These are phyloP conservation scores for Boechera stricta DNA, from an alignment of 345 rosid genomes.

Conservation along the genomic window DNA sequence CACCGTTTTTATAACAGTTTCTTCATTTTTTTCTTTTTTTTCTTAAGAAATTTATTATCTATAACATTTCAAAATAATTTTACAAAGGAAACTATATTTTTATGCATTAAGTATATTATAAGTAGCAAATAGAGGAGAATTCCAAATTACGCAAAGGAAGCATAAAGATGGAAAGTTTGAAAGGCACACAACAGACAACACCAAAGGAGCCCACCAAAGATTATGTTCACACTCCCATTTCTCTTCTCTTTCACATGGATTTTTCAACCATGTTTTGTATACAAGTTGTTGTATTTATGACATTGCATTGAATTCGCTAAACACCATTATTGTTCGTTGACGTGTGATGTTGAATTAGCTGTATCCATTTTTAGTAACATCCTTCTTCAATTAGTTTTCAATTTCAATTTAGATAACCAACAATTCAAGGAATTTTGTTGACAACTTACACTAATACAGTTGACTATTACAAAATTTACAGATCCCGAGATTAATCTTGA, in stretches of 20 bases:
- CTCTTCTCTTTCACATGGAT: slow-evolving; percentile 37
- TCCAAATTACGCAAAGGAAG: slow-evolving; percentile 45
- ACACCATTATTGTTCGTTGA: slow-evolving; percentile 24
- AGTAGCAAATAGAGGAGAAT: slow-evolving; percentile 31
- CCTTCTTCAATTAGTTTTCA: background rate
- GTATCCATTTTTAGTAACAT: slow-evolving; percentile 13
- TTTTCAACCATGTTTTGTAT: slow-evolving; percentile 33
- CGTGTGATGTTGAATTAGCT: slow-evolving; percentile 24
- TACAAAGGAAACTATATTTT: background rate
- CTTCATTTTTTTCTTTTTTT: background rate
- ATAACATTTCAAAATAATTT: background rate
- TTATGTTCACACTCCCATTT: slow-evolving; percentile 38
- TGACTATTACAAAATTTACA: background rate
- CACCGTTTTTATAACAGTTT: no score
- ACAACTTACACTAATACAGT: background rate
- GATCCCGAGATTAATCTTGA: background rate
- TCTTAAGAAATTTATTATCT: background rate
- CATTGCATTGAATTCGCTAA: slow-evolving; percentile 32
- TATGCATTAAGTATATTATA: background rate
- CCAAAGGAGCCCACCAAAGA: slow-evolving; percentile 41
- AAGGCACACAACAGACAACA: slow-evolving; percentile 27
- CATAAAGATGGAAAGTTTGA: slow-evolving; percentile 39
- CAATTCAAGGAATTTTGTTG: background rate
- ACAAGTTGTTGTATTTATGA: slow-evolving; percentile 23
- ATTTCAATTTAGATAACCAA: background rate